A percentile compares a stretch with the other conserved stretches of the same genome.
These are phyloP conservation scores for Zangia roseola DNA, from an alignment of 768 basidiomycete species.

Conservation along the genomic window DNA sequence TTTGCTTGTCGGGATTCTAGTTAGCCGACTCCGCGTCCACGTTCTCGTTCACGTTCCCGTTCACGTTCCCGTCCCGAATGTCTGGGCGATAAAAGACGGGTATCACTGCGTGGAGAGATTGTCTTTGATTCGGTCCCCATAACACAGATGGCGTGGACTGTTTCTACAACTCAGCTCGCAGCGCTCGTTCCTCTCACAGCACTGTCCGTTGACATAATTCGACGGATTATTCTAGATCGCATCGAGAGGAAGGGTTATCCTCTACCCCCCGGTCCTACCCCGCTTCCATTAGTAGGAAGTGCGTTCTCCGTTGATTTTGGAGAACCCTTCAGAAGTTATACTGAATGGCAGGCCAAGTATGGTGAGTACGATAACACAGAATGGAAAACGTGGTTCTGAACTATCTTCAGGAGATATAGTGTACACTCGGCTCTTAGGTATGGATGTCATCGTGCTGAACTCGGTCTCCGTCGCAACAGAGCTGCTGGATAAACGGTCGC, in stretches of 20 bases:
- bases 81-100: conserved; percentile 6
- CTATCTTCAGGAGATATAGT: conserved; percentile 40
- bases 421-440: conserved; percentile 47
- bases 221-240: conserved; percentile 2
- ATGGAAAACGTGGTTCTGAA: background rate
- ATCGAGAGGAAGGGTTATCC: conserved; percentile 12
- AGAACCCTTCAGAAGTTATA: conserved; percentile 18
- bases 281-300: conserved; percentile 21
- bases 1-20: background rate
- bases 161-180: conserved; percentile 6
- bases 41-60: background rate
- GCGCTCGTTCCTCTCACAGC: conserved; percentile 1
- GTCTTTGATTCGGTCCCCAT: background rate
- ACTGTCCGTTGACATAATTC: background rate
- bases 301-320: conserved; percentile 11
- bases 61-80: background rate
- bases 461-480: conserved; percentile 40
- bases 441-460: conserved; percentile 46
- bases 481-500: conserved; percentile 46
- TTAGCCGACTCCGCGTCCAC: background rate
- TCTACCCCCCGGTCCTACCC: conserved; percentile 21
- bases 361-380: conserved; percentile 4
- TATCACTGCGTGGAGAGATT: background rate
- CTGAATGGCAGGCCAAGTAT: conserved; percentile 15
- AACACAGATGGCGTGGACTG: conserved; percentile 6